phyloP scores from a whole-genome alignment of 176 grass and related monocot species.

The Cocos nucifera region DNA sequence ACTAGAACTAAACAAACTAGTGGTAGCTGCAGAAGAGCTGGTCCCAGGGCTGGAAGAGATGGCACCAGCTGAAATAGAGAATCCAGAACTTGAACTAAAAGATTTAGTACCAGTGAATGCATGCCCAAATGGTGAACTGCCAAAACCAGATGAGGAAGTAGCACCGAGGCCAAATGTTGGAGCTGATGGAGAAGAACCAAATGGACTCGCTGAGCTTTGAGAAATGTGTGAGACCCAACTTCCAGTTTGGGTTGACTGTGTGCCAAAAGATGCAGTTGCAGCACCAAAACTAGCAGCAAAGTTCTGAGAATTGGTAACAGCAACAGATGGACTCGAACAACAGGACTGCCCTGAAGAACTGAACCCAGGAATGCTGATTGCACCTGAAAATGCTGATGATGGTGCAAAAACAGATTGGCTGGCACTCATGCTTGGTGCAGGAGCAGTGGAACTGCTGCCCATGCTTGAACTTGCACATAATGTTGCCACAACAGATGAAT shows the following conservation, averaged over 20 bases:
- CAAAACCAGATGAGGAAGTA: slow-evolving; percentile 40
- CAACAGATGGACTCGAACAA: slow-evolving; percentile 23
- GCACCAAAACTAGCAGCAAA: slow-evolving; percentile 4
- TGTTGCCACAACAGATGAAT: background rate
- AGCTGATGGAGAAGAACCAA: slow-evolving; percentile 12
- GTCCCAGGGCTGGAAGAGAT: background rate
- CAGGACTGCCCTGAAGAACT: slow-evolving; percentile 32
- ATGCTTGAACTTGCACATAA: slow-evolving; percentile 10
- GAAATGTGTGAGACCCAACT: slow-evolving; percentile 14
- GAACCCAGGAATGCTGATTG: slow-evolving; percentile 31
- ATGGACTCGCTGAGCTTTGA: slow-evolving; percentile 26
- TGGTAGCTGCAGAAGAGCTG: slow-evolving; percentile 3
- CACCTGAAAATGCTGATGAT: slow-evolving; percentile 28
- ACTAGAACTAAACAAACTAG: slow-evolving; percentile 15
- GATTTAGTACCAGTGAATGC: slow-evolving; percentile 18
- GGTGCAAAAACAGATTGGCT: slow-evolving; percentile 23
- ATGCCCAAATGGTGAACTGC: slow-evolving; percentile 35
- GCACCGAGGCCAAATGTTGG: slow-evolving; percentile 23
- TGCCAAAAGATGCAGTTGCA: slow-evolving; percentile 19
- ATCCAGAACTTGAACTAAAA: background rate
- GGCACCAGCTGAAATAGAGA: slow-evolving; percentile 4
- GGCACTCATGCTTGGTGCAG: background rate
- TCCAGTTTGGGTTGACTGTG: slow-evolving; percentile 19
- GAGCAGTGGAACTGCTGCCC: slow-evolving; percentile 21
- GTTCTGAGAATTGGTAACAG: slow-evolving; percentile 20